A percentile compares a stretch with the other conserved stretches of the same genome.
These are phyloP conservation scores for Mesembryanthemum crystallinum DNA, from an alignment of 148 eudicot genomes.

Conservation along the genomic window DNA sequence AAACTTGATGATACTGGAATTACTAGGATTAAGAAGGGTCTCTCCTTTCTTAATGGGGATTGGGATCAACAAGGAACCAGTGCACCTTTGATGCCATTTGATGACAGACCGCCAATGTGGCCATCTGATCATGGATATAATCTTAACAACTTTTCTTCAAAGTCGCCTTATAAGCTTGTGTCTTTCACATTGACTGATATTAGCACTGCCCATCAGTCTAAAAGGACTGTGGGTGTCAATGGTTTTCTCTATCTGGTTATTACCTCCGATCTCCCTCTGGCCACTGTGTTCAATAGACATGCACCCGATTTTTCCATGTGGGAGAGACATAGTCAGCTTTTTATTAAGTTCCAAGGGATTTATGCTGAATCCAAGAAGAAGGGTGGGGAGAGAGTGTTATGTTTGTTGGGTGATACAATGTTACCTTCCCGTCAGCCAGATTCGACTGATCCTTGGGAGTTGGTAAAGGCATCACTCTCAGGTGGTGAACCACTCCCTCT, in stretches of 20 bases:
- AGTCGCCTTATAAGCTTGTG: conserved; percentile 42
- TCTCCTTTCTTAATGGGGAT: conserved; percentile 78
- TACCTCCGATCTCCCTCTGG: conserved; percentile 41
- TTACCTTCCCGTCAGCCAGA: conserved; percentile 65
- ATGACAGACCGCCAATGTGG: conserved; percentile 41
- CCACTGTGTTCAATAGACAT: conserved; percentile 23
- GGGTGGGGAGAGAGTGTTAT: conserved; percentile 67
- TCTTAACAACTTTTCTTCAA: conserved; percentile 13
- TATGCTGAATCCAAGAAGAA: conserved; percentile 53
- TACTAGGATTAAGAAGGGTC: conserved; percentile 43
- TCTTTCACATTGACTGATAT: conserved; percentile 74
- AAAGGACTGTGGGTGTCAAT: conserved; percentile 50
- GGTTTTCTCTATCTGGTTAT: conserved; percentile 60
- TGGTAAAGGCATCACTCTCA: conserved; percentile 46
- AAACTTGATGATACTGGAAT: conserved; percentile 43
- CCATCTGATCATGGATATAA: conserved; percentile 43
- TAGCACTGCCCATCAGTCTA: conserved; percentile 39
- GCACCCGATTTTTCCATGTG: conserved; percentile 49
- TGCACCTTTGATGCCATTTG: conserved; percentile 77
- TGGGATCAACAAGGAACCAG: conserved; percentile 63
- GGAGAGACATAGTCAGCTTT: conserved; percentile 56
- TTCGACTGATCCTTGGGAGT: conserved; percentile 61
- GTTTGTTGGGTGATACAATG: conserved; percentile 75
- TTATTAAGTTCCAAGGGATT: conserved; percentile 66
- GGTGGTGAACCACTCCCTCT: conserved; percentile 46